A percentile compares a stretch with the other conserved stretches of the same genome.
Evolutionary conservation across 495 filamentous ascomycete genomes (phyloP).

Genomic region (Penicillium parvum): DNA sequence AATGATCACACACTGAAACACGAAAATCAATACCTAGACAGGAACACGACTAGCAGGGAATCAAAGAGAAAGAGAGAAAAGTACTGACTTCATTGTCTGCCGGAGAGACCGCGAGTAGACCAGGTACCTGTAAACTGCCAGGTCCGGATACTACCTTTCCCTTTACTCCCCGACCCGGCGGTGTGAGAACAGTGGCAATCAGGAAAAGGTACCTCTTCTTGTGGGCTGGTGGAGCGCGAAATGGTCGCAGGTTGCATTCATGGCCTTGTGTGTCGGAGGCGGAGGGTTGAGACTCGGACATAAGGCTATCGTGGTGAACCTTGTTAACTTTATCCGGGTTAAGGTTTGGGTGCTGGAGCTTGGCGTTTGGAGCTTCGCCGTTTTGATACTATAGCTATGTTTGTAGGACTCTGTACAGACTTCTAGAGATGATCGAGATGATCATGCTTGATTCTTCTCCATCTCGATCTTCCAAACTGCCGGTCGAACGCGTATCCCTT

Average conservation of each 20-base stretch:
- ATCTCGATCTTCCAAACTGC: not conserved
- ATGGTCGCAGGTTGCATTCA: too few species aligned
- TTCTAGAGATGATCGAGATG: too few species aligned
- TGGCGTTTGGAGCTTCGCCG: not conserved
- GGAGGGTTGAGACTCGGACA: not conserved
- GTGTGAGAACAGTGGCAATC: not conserved
- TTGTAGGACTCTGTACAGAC: too few species aligned
- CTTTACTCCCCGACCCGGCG: not conserved
- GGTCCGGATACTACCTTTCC: not conserved
- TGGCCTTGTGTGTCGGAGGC: too few species aligned
- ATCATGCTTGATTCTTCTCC: too few species aligned
- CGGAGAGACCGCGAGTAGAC: too few species aligned
- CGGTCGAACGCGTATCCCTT: not conserved
- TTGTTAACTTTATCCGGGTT: constrained; percentile 5
- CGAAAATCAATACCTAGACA: not conserved
- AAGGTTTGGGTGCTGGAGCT: constrained; percentile 2
- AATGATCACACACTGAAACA: not conserved
- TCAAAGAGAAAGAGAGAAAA: too few species aligned
- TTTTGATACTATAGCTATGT: not conserved
- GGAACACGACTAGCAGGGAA: too few species aligned
- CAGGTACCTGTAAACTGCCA: not conserved
- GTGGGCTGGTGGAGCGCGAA: not conserved
- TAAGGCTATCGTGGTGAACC: too few species aligned
- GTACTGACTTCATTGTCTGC: too few species aligned
- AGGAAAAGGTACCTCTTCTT: not conserved